Conservation (phyloP, 2,329 filamentous ascomycete species). For the Cytospora paraplurivora region DNA sequence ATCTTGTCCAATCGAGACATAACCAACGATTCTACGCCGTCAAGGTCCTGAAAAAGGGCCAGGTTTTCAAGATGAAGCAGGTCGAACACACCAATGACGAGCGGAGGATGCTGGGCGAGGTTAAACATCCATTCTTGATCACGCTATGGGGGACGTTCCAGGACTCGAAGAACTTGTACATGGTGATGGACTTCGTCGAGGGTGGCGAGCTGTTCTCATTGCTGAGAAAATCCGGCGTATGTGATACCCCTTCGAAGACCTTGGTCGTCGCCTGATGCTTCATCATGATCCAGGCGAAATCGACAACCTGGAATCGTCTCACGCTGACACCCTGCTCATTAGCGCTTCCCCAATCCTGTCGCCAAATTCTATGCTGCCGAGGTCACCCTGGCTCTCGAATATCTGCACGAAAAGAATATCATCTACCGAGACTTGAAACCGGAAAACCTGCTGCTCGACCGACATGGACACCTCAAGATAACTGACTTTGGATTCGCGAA, state of each 20-base stretch:
- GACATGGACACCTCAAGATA: slow-evolving; percentile 93
- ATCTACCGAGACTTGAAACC: slow-evolving; percentile 98
- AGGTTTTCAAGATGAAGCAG: slow-evolving; percentile 99
- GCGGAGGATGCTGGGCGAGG: slow-evolving; percentile 89
- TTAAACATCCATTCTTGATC: slow-evolving; percentile 97
- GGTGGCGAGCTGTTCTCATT: slow-evolving; percentile 96
- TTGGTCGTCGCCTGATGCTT: not conserved
- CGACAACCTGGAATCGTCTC: slow-evolving; percentile 3
- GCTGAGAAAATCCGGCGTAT: slow-evolving; percentile 86
- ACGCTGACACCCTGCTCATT: slow-evolving; percentile 32
- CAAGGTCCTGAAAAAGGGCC: slow-evolving; percentile 97
- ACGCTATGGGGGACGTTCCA: slow-evolving; percentile 99
- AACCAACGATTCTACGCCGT: slow-evolving; percentile 98
- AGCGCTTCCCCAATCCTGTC: slow-evolving; percentile 98
- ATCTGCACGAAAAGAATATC: slow-evolving; percentile 91
- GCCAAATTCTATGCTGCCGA: slow-evolving; percentile 99
- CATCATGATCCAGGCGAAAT: not conserved
- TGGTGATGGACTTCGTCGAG: slow-evolving; percentile 99
- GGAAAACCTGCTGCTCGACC: slow-evolving; percentile 87
- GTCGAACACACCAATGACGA: slow-evolving; percentile 99
- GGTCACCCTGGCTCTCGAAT: slow-evolving; percentile 92
- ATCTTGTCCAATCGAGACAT: slow-evolving; percentile 95
- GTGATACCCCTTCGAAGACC: slow-evolving; percentile 35
- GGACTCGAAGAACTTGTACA: slow-evolving; percentile 93
- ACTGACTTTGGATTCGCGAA: slow-evolving; percentile 99